A percentile compares a stretch with the other conserved stretches of the same genome.
Evolutionary conservation across 2,329 filamentous ascomycete genomes (phyloP).

Genomic region (Exophiala spinifera): DNA sequence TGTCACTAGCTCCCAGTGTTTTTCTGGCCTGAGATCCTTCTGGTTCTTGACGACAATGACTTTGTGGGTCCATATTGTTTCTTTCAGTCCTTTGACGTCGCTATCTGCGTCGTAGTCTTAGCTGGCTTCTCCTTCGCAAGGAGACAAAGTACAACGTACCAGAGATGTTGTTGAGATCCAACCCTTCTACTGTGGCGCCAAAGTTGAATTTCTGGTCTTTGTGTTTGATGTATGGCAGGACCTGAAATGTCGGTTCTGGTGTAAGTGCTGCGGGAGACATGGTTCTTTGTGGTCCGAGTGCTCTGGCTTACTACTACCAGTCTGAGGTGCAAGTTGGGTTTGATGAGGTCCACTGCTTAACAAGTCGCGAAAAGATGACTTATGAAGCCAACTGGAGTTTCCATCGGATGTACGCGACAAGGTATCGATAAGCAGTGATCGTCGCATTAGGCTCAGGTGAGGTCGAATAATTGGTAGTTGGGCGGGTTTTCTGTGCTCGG

Average conservation of each 20-base stretch:
- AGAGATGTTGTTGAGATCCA: conserved; percentile 40
- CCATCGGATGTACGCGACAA: too few species aligned
- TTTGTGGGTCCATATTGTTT: conserved; percentile 46
- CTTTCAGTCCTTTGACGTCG: conserved; percentile 38
- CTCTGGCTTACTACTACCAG: not conserved
- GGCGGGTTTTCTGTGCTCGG: conserved; percentile 3
- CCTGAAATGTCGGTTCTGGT: conserved; percentile 17
- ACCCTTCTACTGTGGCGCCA: conserved; percentile 37
- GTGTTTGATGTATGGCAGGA: conserved; percentile 7
- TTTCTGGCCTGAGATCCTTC: conserved; percentile 39
- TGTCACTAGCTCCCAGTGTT: conserved; percentile 47
- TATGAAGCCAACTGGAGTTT: not conserved
- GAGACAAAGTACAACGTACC: conserved; percentile 8
- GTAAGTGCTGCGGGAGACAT: conserved; percentile 20
- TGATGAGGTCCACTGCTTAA: not conserved
- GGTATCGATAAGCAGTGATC: too few species aligned
- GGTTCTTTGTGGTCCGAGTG: not conserved
- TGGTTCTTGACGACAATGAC: conserved; percentile 46
- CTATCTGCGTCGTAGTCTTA: conserved; percentile 29
- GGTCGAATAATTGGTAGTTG: too few species aligned
- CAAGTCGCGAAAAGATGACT: not conserved
- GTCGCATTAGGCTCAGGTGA: too few species aligned
- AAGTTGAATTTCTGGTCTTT: conserved; percentile 33
- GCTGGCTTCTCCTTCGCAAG: not conserved
- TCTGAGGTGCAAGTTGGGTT: not conserved